These are phyloP conservation scores for Cucurbita ficifolia DNA, from an alignment of 306 rosid species.

Conservation along the genomic window DNA sequence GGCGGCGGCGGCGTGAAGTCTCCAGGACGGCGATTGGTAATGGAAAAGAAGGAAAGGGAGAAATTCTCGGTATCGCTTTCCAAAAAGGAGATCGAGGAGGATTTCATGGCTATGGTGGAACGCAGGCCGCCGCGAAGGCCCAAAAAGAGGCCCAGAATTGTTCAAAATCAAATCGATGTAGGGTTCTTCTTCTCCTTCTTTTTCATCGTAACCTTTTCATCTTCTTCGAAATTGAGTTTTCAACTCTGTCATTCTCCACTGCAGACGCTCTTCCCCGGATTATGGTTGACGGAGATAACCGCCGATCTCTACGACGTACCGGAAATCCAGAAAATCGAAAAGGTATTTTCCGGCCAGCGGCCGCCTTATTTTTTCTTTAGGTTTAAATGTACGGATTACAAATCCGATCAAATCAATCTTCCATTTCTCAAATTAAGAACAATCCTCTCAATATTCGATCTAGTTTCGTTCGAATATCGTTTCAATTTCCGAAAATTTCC, in stretches of 20 bases:
- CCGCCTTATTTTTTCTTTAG: background rate
- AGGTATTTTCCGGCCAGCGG: constrained; percentile 20
- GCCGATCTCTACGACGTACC: constrained; percentile 56
- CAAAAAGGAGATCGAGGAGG: constrained; percentile 63
- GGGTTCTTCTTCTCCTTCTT: constrained; percentile 7
- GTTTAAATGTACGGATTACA: background rate
- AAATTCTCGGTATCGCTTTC: constrained; percentile 34
- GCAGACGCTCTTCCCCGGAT: constrained; percentile 60
- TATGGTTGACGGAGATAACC: constrained; percentile 54
- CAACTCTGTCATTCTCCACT: background rate
- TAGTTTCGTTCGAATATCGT: background rate
- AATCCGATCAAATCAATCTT: background rate
- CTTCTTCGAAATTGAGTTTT: background rate
- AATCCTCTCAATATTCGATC: background rate
- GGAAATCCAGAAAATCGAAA: constrained; percentile 36
- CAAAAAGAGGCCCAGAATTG: constrained; percentile 33
- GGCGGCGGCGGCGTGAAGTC: constrained; percentile 36
- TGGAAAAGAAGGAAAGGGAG: constrained; percentile 30
- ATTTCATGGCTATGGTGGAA: constrained; percentile 44
- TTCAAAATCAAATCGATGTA: constrained; percentile 58
- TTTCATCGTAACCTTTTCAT: background rate
- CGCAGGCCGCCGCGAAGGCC: constrained; percentile 57
- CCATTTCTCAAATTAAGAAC: background rate
- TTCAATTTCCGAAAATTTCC: background rate
- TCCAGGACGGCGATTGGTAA: constrained; percentile 23